Conservation (phyloP, 2,329 filamentous ascomycete genomes). For the Tolypocladium paradoxum region DNA sequence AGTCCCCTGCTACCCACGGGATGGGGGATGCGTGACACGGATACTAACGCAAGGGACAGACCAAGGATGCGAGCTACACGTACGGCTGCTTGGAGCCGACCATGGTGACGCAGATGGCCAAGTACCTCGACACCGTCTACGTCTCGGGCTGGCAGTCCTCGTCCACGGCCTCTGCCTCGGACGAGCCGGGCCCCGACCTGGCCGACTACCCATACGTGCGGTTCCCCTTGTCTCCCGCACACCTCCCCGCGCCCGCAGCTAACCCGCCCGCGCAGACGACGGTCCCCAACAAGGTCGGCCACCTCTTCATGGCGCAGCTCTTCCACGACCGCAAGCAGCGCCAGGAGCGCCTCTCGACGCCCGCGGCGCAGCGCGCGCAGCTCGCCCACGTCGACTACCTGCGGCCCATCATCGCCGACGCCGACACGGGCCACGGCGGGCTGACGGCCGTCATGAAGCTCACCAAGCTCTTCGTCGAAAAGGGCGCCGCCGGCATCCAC, state of each 20-base stretch:
- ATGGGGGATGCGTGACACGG: background rate
- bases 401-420: constrained; percentile 90
- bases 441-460: constrained; percentile 99
- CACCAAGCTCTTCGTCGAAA: constrained; percentile 94
- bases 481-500: constrained; percentile 93
- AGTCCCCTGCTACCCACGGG: background rate
- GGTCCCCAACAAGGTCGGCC: constrained; percentile 94
- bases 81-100: constrained; percentile 97
- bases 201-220: constrained; percentile 90
- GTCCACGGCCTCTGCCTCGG: constrained; percentile 85
- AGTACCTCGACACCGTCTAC: constrained; percentile 96
- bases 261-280: constrained; percentile 57
- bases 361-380: constrained; percentile 60
- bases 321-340: constrained; percentile 99
- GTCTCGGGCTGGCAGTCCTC: constrained; percentile 99
- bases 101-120: constrained; percentile 98
- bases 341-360: constrained; percentile 75
- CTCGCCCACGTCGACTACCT: constrained; percentile 84
- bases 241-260: background rate
- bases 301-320: constrained; percentile 95
- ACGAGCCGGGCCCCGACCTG: constrained; percentile 94
- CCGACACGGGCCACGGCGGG: constrained; percentile 93
- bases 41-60: constrained; percentile 33
- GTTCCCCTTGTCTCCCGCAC: constrained; percentile 5
- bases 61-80: constrained; percentile 78